Percentiles rank a stretch among this genome's conserved stretches.
These are phyloP conservation scores for Puccinia horiana DNA, from an alignment of 1,284 basidiomycete genomes.

Conservation along the genomic window DNA sequence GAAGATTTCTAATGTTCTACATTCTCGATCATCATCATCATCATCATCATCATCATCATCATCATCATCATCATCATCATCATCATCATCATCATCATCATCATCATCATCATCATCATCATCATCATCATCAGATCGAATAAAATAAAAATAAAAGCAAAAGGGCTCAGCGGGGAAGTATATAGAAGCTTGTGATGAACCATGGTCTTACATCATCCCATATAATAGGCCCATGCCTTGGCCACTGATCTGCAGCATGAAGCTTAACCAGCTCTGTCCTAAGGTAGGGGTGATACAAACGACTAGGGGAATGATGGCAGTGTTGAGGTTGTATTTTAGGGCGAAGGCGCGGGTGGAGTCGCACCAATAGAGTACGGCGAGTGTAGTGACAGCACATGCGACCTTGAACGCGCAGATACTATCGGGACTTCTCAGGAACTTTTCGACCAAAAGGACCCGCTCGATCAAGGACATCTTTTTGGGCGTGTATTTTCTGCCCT, in stretches of 20 bases:
- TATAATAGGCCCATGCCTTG: slow-evolving; percentile 52
- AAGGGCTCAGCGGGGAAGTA: not conserved
- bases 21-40: slow-evolving; percentile 50
- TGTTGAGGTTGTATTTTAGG: slow-evolving; percentile 56
- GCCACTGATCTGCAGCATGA: slow-evolving; percentile 58
- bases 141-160: too few relatives aligned
- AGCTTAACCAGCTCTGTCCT: slow-evolving; percentile 57
- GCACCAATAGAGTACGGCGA: slow-evolving; percentile 54
- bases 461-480: slow-evolving; percentile 53
- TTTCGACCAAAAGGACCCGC: slow-evolving; percentile 53
- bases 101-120: too few relatives aligned
- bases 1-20: slow-evolving; percentile 55
- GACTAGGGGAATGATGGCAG: slow-evolving; percentile 58
- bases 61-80: too few relatives aligned
- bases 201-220: slow-evolving; percentile 51
- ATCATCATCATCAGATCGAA: too few relatives aligned
- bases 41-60: too few relatives aligned
- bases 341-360: slow-evolving; percentile 56
- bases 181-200: too few relatives aligned
- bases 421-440: slow-evolving; percentile 53
- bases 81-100: too few relatives aligned
- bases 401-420: slow-evolving; percentile 57
- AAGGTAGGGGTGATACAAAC: slow-evolving; percentile 58
- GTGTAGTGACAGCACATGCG: slow-evolving; percentile 56
- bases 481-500: slow-evolving; percentile 52